These are phyloP conservation scores for Thielaviopsis cerberus DNA, from an alignment of 2,329 filamentous ascomycete genomes.

Conservation along the genomic window DNA sequence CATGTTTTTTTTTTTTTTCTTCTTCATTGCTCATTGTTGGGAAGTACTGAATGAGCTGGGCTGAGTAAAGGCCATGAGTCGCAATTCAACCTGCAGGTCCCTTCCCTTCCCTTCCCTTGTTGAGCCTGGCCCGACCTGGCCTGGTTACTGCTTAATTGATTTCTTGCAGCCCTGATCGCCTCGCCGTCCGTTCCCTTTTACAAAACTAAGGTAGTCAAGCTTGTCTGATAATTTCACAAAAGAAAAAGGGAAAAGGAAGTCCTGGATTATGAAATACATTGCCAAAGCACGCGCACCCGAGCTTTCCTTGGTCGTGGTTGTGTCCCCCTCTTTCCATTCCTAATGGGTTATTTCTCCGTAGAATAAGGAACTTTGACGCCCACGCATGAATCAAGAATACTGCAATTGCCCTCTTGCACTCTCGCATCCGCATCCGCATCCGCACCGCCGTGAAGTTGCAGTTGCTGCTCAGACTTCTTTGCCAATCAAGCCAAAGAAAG, in stretches of 20 bases:
- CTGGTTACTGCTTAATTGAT: neutral
- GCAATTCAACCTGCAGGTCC: too few species aligned
- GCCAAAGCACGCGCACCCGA: too few species aligned
- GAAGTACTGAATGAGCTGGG: too few species aligned
- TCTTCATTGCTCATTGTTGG: neutral
- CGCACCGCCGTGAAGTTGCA: neutral
- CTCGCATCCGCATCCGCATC: neutral
- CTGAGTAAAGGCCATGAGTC: too few species aligned
- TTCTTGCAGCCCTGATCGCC: neutral
- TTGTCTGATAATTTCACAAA: neutral
- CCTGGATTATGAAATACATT: too few species aligned
- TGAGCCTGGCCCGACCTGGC: too few species aligned
- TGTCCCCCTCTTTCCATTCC: neutral
- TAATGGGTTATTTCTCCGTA: neutral
- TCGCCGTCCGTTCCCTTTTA: neutral
- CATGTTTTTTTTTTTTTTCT: neutral
- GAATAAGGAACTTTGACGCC: neutral
- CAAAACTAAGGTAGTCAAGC: too few species aligned
- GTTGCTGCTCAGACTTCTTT: neutral
- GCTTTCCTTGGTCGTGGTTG: neutral
- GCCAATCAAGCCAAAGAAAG: too few species aligned
- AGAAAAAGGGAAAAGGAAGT: neutral
- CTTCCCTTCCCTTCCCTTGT: too few species aligned
- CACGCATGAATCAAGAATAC: neutral
- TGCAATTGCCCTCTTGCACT: neutral